These are phyloP conservation scores for Penicillium sp. DNA, from an alignment of 2,329 filamentous ascomycete species.

Conservation along the genomic window DNA sequence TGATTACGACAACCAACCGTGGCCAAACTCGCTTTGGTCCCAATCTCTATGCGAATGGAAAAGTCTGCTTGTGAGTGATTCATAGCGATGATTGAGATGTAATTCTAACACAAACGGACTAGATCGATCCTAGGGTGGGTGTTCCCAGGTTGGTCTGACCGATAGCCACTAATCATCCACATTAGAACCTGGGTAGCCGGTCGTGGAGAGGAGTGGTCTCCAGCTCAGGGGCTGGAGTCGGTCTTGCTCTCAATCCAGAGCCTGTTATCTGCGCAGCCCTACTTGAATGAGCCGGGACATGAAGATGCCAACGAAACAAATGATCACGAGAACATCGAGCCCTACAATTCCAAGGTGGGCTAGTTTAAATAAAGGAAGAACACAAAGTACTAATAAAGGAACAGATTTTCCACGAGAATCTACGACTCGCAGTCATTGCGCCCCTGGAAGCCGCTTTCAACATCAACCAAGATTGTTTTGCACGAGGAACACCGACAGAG, in stretches of 20 bases:
- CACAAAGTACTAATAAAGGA: neutral
- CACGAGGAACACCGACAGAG: too few species aligned
- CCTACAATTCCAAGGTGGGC: conserved; percentile 71
- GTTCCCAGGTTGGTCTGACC: neutral
- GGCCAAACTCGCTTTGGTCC: conserved; percentile 89
- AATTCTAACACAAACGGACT: conserved; percentile 15
- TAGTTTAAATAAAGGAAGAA: too few species aligned
- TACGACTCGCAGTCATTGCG: conserved; percentile 80
- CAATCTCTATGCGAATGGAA: conserved; percentile 87
- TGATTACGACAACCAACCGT: conserved; percentile 76
- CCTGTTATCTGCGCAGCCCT: conserved; percentile 87
- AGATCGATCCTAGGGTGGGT: conserved; percentile 76
- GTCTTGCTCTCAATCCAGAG: conserved; percentile 94
- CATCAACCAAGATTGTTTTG: conserved; percentile 48
- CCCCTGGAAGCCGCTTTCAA: conserved; percentile 73
- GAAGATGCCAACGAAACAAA: conserved; percentile 60
- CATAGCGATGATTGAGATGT: neutral
- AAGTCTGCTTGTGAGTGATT: conserved; percentile 75
- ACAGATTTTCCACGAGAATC: conserved; percentile 82
- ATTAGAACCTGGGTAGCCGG: conserved; percentile 86
- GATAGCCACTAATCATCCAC: conserved; percentile 1
- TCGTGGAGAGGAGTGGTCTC: conserved; percentile 89
- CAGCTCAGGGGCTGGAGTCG: conserved; percentile 89
- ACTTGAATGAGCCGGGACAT: conserved; percentile 93
- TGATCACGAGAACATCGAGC: conserved; percentile 68